phyloP scores from a whole-genome alignment of 371 early-diverging fungal species.

The Rhizoclosmatium hyalinum region DNA sequence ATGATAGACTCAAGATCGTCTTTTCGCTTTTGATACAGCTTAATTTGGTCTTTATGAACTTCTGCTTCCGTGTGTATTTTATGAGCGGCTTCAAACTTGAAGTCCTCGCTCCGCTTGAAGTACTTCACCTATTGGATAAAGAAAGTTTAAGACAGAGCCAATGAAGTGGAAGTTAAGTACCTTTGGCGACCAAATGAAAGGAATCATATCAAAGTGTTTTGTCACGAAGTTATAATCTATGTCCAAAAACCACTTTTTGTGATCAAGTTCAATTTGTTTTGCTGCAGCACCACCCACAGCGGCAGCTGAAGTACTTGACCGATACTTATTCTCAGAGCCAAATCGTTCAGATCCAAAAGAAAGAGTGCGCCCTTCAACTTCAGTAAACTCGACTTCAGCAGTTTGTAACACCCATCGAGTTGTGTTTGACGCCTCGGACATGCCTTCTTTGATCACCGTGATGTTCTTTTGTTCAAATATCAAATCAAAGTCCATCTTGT shows the following conservation, averaged over 20 bases:
- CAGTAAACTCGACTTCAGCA: conserved; percentile 45
- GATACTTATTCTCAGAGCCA: conserved; percentile 17
- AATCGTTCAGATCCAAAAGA: conserved; percentile 21
- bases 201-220: conserved; percentile 54
- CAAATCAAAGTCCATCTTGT: conserved; percentile 48
- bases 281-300: conserved; percentile 37
- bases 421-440: conserved; percentile 4
- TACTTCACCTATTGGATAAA: conserved; percentile 54
- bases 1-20: conserved; percentile 69
- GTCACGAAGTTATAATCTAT: conserved; percentile 39
- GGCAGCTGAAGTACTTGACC: conserved; percentile 29
- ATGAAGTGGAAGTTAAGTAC: not conserved
- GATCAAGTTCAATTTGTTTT: conserved; percentile 23
- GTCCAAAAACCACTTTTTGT: conserved; percentile 46
- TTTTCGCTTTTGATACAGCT: conserved; percentile 58
- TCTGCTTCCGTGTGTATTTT: conserved; percentile 61
- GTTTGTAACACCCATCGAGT: conserved; percentile 38
- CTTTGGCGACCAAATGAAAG: conserved; percentile 67
- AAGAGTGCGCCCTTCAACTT: conserved; percentile 48
- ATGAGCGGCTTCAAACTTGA: conserved; percentile 50
- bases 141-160: not conserved
- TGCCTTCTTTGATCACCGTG: conserved; percentile 1
- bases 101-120: conserved; percentile 61
- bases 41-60: conserved; percentile 63
- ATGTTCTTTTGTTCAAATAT: conserved; percentile 44